phyloP scores from a whole-genome alignment of 1,284 basidiomycete genomes.

The Golubevia sp. region DNA sequence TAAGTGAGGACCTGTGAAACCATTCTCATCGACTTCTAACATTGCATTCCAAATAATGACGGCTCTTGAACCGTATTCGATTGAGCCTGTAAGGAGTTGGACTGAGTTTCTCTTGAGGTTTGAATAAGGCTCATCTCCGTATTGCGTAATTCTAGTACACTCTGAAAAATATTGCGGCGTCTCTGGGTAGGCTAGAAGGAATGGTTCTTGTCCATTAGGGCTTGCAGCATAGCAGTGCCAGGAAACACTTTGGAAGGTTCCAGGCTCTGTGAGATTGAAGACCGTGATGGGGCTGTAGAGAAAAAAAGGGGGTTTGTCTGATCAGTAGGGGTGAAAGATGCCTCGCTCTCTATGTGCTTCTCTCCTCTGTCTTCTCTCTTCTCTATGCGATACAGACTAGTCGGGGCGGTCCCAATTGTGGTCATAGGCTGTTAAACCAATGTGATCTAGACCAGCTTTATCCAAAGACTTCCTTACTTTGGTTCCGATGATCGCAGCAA shows the following conservation, averaged over 20 bases:
- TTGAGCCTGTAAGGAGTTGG: constrained; percentile 25
- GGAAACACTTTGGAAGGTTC: constrained; percentile 20
- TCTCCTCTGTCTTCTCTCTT: no score
- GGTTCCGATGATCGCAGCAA: neutral
- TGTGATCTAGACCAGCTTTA: no score
- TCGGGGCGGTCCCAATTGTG: constrained; percentile 21
- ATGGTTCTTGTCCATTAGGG: constrained; percentile 14
- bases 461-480: neutral
- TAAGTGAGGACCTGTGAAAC: constrained; percentile 32
- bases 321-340: neutral
- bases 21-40: constrained; percentile 31
- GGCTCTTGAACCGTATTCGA: constrained; percentile 17
- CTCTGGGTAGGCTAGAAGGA: constrained; percentile 27
- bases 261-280: constrained; percentile 7
- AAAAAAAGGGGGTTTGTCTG: no score
- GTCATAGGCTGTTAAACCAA: constrained; percentile 9
- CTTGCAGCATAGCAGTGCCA: constrained; percentile 42
- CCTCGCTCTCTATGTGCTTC: no score
- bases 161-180: constrained; percentile 28
- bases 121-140: constrained; percentile 32
- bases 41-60: constrained; percentile 35
- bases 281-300: constrained; percentile 24
- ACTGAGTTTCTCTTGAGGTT: constrained; percentile 31
- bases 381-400: neutral
- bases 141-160: constrained; percentile 32